Conservation (phyloP, 2,329 filamentous ascomycete genomes). For the Alternaria atra region DNA sequence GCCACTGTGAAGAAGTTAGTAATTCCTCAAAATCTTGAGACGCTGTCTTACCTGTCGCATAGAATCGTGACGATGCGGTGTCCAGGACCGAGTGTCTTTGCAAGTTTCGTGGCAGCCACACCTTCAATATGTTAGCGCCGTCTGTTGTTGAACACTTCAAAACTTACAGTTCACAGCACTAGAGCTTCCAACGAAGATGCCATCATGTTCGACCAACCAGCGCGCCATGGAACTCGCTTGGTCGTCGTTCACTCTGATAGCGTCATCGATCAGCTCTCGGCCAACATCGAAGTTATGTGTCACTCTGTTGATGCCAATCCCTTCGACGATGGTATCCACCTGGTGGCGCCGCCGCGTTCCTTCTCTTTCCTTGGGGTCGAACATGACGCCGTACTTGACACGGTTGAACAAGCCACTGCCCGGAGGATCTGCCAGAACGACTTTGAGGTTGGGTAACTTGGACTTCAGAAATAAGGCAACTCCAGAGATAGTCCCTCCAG, state of each 20-base stretch:
- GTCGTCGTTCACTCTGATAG: slow-evolving; percentile 84
- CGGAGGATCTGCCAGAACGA: slow-evolving; percentile 92
- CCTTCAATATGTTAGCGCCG: slow-evolving; percentile 39
- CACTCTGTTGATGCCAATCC: slow-evolving; percentile 93
- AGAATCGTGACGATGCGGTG: slow-evolving; percentile 79
- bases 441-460: slow-evolving; percentile 66
- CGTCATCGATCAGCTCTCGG: slow-evolving; percentile 86
- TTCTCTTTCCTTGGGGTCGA: slow-evolving; percentile 85
- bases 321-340: slow-evolving; percentile 95
- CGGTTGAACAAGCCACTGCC: slow-evolving; percentile 94
- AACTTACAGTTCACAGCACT: slow-evolving; percentile 89
- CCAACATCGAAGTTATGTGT: slow-evolving; percentile 93
- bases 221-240: slow-evolving; percentile 94
- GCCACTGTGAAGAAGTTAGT: slow-evolving; percentile 56
- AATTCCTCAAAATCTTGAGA: neutral
- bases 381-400: slow-evolving; percentile 94
- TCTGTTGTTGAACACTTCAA: slow-evolving; percentile 2
- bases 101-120: slow-evolving; percentile 76
- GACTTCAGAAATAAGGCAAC: slow-evolving; percentile 86
- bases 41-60: slow-evolving; percentile 66
- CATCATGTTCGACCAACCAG: slow-evolving; percentile 95
- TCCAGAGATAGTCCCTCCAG: slow-evolving; percentile 90
- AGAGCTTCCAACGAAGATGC: slow-evolving; percentile 92
- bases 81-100: slow-evolving; percentile 69
- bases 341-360: slow-evolving; percentile 89